phyloP scores from a whole-genome alignment of 108 stramenopile species.

The Aurantiochytrium sp. region DNA sequence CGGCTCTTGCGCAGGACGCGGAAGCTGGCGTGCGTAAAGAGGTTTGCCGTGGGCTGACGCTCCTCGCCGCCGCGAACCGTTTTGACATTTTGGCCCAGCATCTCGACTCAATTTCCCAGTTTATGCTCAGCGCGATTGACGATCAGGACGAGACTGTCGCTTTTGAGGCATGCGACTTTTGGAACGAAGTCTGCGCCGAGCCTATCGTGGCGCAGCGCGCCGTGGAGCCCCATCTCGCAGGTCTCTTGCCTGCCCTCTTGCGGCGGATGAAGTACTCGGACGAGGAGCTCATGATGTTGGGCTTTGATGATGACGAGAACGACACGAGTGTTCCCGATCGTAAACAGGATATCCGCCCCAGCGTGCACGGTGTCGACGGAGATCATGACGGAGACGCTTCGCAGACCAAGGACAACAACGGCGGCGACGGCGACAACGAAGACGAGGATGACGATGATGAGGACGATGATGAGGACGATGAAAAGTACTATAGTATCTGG shows the following conservation, averaged over 20 bases:
- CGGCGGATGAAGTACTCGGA: neutral
- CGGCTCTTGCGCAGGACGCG: neutral
- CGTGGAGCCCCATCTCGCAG: neutral
- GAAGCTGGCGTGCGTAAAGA: neutral
- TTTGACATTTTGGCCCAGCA: neutral
- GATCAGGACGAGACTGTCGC: neutral
- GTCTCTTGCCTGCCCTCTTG: neutral
- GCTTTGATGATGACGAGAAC: neutral
- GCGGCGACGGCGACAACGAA: neutral
- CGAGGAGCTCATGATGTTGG: slow-evolving; percentile 10
- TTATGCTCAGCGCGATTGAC: neutral
- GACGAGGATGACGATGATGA: neutral
- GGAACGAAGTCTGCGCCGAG: neutral
- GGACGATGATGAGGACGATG: neutral
- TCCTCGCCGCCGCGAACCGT: neutral
- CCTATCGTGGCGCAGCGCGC: neutral
- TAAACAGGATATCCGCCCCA: neutral
- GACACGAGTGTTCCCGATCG: neutral
- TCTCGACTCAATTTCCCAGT: neutral
- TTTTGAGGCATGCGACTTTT: neutral
- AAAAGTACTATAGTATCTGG: neutral
- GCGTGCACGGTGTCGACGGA: neutral
- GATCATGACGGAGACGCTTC: neutral
- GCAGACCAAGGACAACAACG: neutral
- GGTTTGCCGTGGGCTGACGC: neutral